Evolutionary conservation across 73 alveolate genomes (phyloP), one percentile per base, ranked within the genome.

Genomic region (Uronychia binucleata): DNA sequence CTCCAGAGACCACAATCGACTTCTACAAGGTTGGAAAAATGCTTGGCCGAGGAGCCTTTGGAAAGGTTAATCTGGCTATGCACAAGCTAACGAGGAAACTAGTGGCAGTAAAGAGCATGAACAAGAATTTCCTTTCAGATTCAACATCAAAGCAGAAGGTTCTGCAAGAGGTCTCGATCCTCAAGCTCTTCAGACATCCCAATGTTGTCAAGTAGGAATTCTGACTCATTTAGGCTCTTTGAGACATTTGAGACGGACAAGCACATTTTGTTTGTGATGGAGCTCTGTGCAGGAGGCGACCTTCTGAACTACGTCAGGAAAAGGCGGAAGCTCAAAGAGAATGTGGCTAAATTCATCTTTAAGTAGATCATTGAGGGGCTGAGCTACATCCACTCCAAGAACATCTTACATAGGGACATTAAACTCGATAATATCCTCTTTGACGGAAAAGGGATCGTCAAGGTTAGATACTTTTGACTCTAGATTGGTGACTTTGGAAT

Each of bases 231-330:
- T 46, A 46, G 88, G 30, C 86, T 90, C 28, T 90, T 31, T 33
- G 96, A 90, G 30, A 74, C 83, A 34, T 86, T 90, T 57, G 98
- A 97, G 83, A 94, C 98, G 0, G 92, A 92, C 32, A 94, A 95
- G 84, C 98, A 98, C 78, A 96, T 98, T 19, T 94, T 98, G 31
- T 93, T 98, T 76, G 98, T 98, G 26, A 98, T 98, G 98, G 99
- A 98, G 84, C 89, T 88, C 33, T 86, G 94, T 29, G 87, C 93
- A 34, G 99, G 99, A 60, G 99, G 99, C 26, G 99, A 95, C 59
- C 85, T 95, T 28, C 78, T 90, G 26, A 90, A 90, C 74, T 90
- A 86, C 59, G 96, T 90, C 25, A 86, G 96, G 32, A 86, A 74
- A 31, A 57, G 96, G 13, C 91, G 95, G 84, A 93, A 90, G 74